Evolutionary conservation across 2,329 filamentous ascomycete species (phyloP).

Genomic region (Lasiodiplodia hormozganensis): DNA sequence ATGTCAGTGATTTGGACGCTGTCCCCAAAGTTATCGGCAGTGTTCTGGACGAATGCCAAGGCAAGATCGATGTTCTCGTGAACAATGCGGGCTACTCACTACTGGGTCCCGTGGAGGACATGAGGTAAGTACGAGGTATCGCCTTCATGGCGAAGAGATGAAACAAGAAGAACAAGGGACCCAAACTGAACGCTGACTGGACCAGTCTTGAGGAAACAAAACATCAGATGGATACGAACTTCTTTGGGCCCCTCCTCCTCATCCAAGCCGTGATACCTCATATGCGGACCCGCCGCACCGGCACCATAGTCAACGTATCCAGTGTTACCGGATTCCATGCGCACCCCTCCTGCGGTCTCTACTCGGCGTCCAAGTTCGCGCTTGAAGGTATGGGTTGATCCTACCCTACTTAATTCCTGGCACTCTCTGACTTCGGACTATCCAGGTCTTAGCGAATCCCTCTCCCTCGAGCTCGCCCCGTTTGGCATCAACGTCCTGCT

Average conservation of each 20-base stretch:
- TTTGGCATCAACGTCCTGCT: conserved; percentile 17
- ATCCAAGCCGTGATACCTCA: conserved; percentile 57
- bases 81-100: conserved; percentile 39
- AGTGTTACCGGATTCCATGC: conserved; percentile 53
- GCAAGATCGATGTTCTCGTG: conserved; percentile 36
- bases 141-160: not conserved
- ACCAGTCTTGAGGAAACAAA: conserved; percentile 8
- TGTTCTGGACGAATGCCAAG: conserved; percentile 14
- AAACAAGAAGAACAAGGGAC: not conserved
- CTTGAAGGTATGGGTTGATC: not conserved
- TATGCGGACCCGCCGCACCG: conserved; percentile 44
- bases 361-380: conserved; percentile 55
- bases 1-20: conserved; percentile 26
- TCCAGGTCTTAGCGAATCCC: not conserved
- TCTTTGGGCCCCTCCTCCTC: conserved; percentile 60
- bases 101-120: conserved; percentile 34
- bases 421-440: not conserved
- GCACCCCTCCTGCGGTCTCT: conserved; percentile 51
- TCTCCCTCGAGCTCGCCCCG: not conserved
- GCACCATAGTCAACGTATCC: conserved; percentile 56
- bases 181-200: not conserved
- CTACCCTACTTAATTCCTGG: not conserved
- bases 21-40: not conserved
- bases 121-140: not conserved
- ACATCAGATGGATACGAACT: conserved; percentile 49